A percentile compares a stretch with the other conserved stretches of the same genome.
phyloP scores from a whole-genome alignment of 2,329 filamentous ascomycete species.

The Colletotrichum zoysiae region DNA sequence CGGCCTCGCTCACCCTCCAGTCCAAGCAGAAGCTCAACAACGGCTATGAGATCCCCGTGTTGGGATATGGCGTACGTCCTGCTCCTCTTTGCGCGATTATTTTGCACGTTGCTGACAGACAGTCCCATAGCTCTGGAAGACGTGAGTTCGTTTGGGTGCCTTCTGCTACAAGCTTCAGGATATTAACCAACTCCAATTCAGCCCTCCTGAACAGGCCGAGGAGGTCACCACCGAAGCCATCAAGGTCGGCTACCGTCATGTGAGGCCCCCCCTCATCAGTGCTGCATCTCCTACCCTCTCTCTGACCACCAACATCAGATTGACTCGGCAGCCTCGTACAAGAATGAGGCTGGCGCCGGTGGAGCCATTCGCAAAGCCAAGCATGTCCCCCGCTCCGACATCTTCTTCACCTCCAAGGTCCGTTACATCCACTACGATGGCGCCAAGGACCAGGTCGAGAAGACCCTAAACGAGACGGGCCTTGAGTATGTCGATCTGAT shows the following conservation, averaged over 20 bases:
- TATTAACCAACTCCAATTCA: constrained; percentile 32
- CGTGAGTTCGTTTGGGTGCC: constrained; percentile 52
- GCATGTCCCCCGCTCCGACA: constrained; percentile 58
- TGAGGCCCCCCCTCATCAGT: constrained; percentile 45
- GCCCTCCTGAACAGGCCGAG: constrained; percentile 54
- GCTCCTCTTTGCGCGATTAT: constrained; percentile 24
- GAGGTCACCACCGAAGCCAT: constrained; percentile 60
- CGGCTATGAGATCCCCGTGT: constrained; percentile 64
- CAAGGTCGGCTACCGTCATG: constrained; percentile 66
- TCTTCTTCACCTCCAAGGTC: constrained; percentile 71
- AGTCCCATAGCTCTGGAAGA: constrained; percentile 62
- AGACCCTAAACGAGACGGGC: constrained; percentile 71
- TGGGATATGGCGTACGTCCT: constrained; percentile 66
- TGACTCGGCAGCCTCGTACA: constrained; percentile 66
- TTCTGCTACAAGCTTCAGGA: neutral
- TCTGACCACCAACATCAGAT: constrained; percentile 52
- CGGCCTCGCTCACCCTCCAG: constrained; percentile 57
- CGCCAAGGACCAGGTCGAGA: constrained; percentile 72
- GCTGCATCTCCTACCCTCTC: neutral
- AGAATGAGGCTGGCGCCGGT: constrained; percentile 64
- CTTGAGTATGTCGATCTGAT: constrained; percentile 77
- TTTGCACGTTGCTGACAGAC: constrained; percentile 28
- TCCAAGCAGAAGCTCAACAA: constrained; percentile 67
- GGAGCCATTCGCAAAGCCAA: constrained; percentile 57
- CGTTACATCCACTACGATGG: constrained; percentile 67